Conservation (phyloP, 352 stramenopile genomes). For the Globisporangium cylindrosporum region DNA sequence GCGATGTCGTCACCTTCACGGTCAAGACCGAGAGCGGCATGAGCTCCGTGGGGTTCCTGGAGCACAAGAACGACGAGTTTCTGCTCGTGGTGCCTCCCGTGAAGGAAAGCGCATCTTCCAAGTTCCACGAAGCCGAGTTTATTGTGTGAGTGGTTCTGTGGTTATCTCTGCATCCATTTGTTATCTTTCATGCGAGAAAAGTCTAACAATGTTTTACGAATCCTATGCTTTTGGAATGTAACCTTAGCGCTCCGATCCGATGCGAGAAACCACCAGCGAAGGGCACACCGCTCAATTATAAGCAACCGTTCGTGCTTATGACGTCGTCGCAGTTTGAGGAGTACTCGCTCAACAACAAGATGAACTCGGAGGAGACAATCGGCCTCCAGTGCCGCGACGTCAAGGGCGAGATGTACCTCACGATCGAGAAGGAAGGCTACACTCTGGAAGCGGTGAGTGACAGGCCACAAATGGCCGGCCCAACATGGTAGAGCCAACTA, state of each 20-base stretch:
- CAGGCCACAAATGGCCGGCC: background rate
- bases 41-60: conserved; percentile 42
- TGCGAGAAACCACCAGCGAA: conserved; percentile 44
- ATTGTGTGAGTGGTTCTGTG: conserved; percentile 44
- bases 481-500: background rate
- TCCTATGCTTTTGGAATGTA: background rate
- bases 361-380: conserved; percentile 48
- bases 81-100: conserved; percentile 55
- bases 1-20: conserved; percentile 48
- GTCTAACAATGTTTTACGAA: background rate
- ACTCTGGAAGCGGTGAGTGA: conserved; percentile 38
- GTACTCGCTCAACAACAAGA: conserved; percentile 83
- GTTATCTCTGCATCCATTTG: too few relatives aligned
- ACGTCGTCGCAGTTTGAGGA: conserved; percentile 53
- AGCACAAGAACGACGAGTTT: conserved; percentile 43
- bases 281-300: conserved; percentile 57
- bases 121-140: conserved; percentile 60
- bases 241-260: conserved; percentile 31
- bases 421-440: conserved; percentile 52
- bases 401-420: conserved; percentile 77
- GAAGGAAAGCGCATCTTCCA: conserved; percentile 37
- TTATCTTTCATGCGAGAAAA: background rate
- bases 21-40: conserved; percentile 27
- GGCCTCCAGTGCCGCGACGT: conserved; percentile 42
- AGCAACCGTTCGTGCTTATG: conserved; percentile 65